Base-by-base conservation (phyloP, 106 monocot genomes). In the Dendrobium nobile region DNA sequence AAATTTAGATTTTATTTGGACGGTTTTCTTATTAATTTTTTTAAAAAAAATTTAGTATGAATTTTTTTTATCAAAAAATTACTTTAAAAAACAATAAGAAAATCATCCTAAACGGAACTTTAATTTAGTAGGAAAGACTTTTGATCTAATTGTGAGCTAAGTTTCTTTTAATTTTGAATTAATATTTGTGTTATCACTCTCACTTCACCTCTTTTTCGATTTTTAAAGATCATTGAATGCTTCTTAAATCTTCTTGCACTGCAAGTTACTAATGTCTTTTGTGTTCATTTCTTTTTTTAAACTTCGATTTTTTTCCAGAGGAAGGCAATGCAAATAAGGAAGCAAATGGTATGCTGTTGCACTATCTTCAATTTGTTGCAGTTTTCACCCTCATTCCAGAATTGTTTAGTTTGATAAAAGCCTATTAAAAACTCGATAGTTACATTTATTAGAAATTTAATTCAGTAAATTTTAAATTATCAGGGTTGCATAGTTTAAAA, bases 321-420 rank as follows among this genome's bases (percentile, higher is more conserved):
- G 15, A 84, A 45, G 70, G 44, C 72, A 22, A 19, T 28, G 58
- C 75, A 75, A 5, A 2, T 73, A 40, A 84, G 82, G 85, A 88
- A 67, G 80, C 80, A 88, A 80, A 26, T 80, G 88, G 88, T 88
- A 82, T 33, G 22, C 5, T 41, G 19, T 16, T 56, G 13, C 19
- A 41, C 40, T 17, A 20, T 20, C 45, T 27, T 48, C 1, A 22
- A 22, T 77, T 26, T 19, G 41, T 27, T 54, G 1, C 37, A 37
- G 37, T 3, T 37, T 37, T 37, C 37, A 9, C 43, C 28, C 44
- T 17, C 22, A n/a, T 76, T 44, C 11, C 27, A n/a, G 33, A 73
- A 9, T 45, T 45, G 9, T 45, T 45, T 45, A 45, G 45, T 45
- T 45, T 45, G 45, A 45, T 45, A 45, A 45, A 45, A 45, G 9